phyloP scores from a whole-genome alignment of 345 rosid genomes.

The Eucalyptus camaldulensis region DNA sequence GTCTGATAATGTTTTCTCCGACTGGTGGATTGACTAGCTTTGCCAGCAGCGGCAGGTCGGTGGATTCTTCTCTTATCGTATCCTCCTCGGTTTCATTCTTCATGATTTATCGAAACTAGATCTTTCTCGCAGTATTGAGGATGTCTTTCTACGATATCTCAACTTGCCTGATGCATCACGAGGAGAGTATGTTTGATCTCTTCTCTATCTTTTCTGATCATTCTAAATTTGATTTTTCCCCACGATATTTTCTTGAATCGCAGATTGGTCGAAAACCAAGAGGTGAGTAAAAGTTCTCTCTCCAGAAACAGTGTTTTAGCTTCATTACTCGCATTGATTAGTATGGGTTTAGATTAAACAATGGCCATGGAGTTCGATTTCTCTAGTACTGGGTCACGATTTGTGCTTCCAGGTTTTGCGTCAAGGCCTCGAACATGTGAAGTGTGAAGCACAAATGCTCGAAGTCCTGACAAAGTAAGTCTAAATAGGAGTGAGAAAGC shows the following conservation, averaged over 20 bases:
- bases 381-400: not conserved
- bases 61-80: not conserved
- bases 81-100: not conserved
- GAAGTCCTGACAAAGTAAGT: slow-evolving; percentile 5
- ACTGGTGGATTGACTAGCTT: slow-evolving; percentile 3
- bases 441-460: slow-evolving; percentile 7
- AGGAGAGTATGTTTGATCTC: not conserved
- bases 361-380: not conserved
- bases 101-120: not conserved
- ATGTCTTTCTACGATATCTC: slow-evolving; percentile 11
- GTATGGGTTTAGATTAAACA: not conserved
- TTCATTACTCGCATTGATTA: not conserved
- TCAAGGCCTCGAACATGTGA: slow-evolving; percentile 1
- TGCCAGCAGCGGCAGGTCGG: slow-evolving; percentile 10
- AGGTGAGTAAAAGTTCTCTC: not conserved
- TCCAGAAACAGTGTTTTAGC: not conserved
- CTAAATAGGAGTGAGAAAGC: not conserved
- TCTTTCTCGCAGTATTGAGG: slow-evolving; percentile 5
- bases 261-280: not conserved
- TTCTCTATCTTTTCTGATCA: not conserved
- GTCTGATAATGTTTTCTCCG: slow-evolving; percentile 20
- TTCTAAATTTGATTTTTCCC: not conserved
- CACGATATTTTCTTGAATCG: not conserved
- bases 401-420: not conserved
- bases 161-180: not conserved